Percentiles rank a stretch among this genome's conserved stretches.
Conservation (phyloP, 805 yeast genomes). For the Kodamaea hsintzibuensis region DNA sequence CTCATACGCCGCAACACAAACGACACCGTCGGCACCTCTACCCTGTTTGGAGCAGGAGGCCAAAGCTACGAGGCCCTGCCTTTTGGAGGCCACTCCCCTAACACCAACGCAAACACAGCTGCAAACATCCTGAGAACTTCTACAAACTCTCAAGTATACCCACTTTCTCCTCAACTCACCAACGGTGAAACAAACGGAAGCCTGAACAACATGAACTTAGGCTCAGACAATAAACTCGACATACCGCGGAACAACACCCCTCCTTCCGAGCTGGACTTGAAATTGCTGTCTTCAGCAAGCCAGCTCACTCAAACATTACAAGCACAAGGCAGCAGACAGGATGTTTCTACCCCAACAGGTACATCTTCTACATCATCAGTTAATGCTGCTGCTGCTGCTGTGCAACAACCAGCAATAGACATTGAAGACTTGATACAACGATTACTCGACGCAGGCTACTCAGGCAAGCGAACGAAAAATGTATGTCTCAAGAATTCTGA, state of each 20-base stretch:
- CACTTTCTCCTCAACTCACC: constrained; percentile 20
- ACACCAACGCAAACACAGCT: constrained; percentile 5
- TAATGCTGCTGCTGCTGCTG: neutral
- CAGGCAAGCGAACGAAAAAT: constrained; percentile 88
- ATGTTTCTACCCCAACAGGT: neutral
- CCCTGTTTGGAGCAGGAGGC: constrained; percentile 7
- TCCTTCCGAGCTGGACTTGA: neutral
- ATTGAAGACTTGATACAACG: constrained; percentile 90
- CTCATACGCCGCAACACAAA: constrained; percentile 54
- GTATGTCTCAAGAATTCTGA: constrained; percentile 90
- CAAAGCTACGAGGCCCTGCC: constrained; percentile 11
- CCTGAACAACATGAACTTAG: constrained; percentile 1
- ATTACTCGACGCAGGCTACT: constrained; percentile 91
- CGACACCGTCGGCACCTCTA: constrained; percentile 23
- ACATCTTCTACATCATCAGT: neutral
- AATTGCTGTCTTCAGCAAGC: neutral
- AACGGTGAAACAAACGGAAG: constrained; percentile 14
- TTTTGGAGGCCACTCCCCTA: constrained; percentile 13
- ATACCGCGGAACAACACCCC: constrained; percentile 3
- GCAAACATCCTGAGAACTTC: constrained; percentile 20
- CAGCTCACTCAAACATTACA: constrained; percentile 1
- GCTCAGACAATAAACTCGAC: constrained; percentile 22
- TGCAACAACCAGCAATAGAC: constrained; percentile 34
- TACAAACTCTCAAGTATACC: constrained; percentile 25
- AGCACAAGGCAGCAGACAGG: neutral